phyloP scores from a whole-genome alignment of 176 grass and related monocot species.

The Canna indica region DNA sequence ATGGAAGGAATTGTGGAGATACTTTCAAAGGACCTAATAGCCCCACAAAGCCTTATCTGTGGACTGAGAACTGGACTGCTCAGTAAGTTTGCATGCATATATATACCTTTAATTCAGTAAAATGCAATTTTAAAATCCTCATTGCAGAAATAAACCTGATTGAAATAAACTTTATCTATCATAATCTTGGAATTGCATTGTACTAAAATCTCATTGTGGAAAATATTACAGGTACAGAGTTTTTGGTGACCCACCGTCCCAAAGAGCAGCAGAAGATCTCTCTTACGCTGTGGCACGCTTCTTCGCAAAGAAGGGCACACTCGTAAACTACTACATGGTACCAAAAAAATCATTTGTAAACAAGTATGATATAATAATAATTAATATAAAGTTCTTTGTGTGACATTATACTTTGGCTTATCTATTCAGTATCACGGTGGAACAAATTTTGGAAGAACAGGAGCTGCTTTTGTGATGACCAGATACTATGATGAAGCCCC shows the following conservation, averaged over 20 bases:
- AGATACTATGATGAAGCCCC: conserved; percentile 96
- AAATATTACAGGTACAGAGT: conserved; percentile 64
- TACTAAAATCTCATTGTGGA: neutral
- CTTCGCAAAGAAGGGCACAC: conserved; percentile 71
- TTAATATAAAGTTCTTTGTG: neutral
- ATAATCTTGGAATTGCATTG: neutral
- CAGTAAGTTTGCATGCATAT: conserved; percentile 63
- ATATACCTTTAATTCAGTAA: neutral
- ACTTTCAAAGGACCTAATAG: conserved; percentile 37
- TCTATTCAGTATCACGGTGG: conserved; percentile 77
- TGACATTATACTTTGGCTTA: neutral
- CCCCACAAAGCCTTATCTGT: conserved; percentile 58
- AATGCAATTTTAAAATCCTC: no score
- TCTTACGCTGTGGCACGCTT: conserved; percentile 72
- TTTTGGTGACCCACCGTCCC: conserved; percentile 92
- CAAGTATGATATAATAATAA: neutral
- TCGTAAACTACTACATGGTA: conserved; percentile 99
- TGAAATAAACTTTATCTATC: neutral
- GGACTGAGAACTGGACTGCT: conserved; percentile 98
- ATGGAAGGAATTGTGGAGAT: conserved; percentile 96
- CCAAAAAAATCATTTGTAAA: no score
- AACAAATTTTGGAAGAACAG: conserved; percentile 75
- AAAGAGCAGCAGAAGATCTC: conserved; percentile 78
- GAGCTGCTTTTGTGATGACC: conserved; percentile 64
- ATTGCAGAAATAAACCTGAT: neutral